A percentile compares a stretch with the other conserved stretches of the same genome.
These are phyloP conservation scores for Amoebophrya sp. DNA, from an alignment of 169 alveolate species.

Conservation along the genomic window DNA sequence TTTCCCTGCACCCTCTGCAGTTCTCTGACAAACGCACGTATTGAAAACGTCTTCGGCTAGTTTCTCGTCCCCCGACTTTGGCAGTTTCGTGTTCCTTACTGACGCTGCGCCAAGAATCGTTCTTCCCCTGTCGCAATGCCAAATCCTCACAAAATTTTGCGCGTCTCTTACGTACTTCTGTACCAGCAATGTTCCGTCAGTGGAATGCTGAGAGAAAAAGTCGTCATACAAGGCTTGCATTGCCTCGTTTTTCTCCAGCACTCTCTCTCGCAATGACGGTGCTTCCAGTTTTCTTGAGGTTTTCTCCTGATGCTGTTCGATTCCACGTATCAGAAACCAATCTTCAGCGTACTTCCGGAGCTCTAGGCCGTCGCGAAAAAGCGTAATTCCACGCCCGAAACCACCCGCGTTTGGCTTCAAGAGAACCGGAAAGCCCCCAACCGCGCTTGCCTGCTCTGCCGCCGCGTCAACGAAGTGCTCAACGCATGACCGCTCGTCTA, in stretches of 20 bases:
- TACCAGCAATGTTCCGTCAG: neutral
- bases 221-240: too few relatives aligned
- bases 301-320: too few relatives aligned
- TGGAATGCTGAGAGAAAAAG: too few relatives aligned
- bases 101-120: neutral
- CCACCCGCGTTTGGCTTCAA: neutral
- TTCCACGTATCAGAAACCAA: too few relatives aligned
- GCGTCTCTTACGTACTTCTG: neutral
- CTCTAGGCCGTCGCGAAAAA: too few relatives aligned
- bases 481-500: too few relatives aligned
- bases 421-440: neutral
- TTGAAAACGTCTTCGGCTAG: neutral
- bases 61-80: neutral
- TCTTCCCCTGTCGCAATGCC: neutral
- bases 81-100: neutral
- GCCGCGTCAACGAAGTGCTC: too few relatives aligned
- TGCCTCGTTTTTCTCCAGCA: too few relatives aligned
- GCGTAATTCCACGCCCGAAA: neutral
- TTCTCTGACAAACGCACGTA: neutral
- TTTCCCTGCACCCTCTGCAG: too few relatives aligned
- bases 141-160: neutral
- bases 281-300: too few relatives aligned
- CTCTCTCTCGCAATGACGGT: too few relatives aligned
- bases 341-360: too few relatives aligned
- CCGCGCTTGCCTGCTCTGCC: neutral